phyloP scores from a whole-genome alignment of 1,284 basidiomycete genomes.

The Boletellus deceptivus region DNA sequence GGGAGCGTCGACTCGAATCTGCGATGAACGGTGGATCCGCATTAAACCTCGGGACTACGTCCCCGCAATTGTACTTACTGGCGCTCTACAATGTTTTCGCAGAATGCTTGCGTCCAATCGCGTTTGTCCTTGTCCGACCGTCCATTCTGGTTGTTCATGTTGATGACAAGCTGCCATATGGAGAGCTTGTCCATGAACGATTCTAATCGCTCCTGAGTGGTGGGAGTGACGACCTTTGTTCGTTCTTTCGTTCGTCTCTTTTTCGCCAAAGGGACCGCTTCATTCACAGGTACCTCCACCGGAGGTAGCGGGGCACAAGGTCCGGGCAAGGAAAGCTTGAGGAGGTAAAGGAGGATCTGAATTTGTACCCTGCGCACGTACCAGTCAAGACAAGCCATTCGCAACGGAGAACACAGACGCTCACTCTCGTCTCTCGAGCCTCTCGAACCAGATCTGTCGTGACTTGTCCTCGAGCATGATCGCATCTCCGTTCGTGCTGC shows the following conservation, averaged over 20 bases:
- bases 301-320: slow-evolving; percentile 28
- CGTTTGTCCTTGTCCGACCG: slow-evolving; percentile 36
- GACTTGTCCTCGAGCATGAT: slow-evolving; percentile 48
- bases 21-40: not conserved
- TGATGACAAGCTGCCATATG: slow-evolving; percentile 64
- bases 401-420: slow-evolving; percentile 28
- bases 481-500: slow-evolving; percentile 22
- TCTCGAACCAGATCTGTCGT: slow-evolving; percentile 53
- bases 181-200: slow-evolving; percentile 73
- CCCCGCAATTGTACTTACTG: slow-evolving; percentile 42
- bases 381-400: slow-evolving; percentile 2
- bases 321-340: slow-evolving; percentile 61
- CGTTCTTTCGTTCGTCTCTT: slow-evolving; percentile 40
- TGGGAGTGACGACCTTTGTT: slow-evolving; percentile 25
- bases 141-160: slow-evolving; percentile 31
- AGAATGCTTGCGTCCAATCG: slow-evolving; percentile 74
- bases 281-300: slow-evolving; percentile 22
- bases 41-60: not conserved
- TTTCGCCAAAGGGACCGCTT: slow-evolving; percentile 11
- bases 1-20: slow-evolving; percentile 61
- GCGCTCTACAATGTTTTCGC: slow-evolving; percentile 59
- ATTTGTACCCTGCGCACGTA: slow-evolving; percentile 56
- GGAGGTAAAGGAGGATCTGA: slow-evolving; percentile 65
- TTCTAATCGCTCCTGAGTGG: slow-evolving; percentile 57
- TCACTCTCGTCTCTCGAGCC: slow-evolving; percentile 71